Conservation (phyloP, 2,329 filamentous ascomycete genomes). For the Epichloe festucae region DNA sequence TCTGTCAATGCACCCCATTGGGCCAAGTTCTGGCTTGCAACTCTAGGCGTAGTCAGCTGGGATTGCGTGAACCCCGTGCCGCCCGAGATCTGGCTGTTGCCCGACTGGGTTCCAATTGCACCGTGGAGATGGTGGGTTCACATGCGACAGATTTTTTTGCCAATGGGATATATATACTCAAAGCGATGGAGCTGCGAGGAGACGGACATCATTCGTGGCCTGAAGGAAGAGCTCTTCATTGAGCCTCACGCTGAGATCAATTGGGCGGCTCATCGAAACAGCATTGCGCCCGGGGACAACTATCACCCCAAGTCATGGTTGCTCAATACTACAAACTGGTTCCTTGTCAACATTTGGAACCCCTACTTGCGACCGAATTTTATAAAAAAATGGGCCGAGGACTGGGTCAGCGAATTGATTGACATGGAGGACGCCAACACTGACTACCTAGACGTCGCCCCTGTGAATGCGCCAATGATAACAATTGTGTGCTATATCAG, state of each 20-base stretch:
- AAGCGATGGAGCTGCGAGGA: slow-evolving; percentile 66
- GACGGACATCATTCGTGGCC: slow-evolving; percentile 56
- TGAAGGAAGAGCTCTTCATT: slow-evolving; percentile 73
- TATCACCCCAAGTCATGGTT: slow-evolving; percentile 87
- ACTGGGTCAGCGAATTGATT: slow-evolving; percentile 70
- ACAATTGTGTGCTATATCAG: slow-evolving; percentile 73
- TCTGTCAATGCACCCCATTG: slow-evolving; percentile 79
- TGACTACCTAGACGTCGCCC: slow-evolving; percentile 71
- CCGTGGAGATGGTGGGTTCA: slow-evolving; percentile 98
- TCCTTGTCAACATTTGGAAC: slow-evolving; percentile 67
- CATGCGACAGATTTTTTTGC: slow-evolving; percentile 88
- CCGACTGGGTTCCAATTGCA: slow-evolving; percentile 79
- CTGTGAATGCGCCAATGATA: slow-evolving; percentile 86
- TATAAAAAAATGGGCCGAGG: slow-evolving; percentile 61
- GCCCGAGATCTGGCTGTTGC: slow-evolving; percentile 84
- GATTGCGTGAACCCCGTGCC: slow-evolving; percentile 90
- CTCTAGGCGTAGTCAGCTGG: slow-evolving; percentile 75
- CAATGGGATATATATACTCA: slow-evolving; percentile 85
- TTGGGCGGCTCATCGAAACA: slow-evolving; percentile 68
- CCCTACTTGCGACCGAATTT: slow-evolving; percentile 58
- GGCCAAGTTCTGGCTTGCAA: slow-evolving; percentile 90
- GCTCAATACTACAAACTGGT: slow-evolving; percentile 65
- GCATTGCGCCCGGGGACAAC: slow-evolving; percentile 67
- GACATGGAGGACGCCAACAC: slow-evolving; percentile 91
- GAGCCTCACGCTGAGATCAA: slow-evolving; percentile 66